phyloP scores from a whole-genome alignment of 148 eudicot genomes.

The Chenopodium berlandieri region DNA sequence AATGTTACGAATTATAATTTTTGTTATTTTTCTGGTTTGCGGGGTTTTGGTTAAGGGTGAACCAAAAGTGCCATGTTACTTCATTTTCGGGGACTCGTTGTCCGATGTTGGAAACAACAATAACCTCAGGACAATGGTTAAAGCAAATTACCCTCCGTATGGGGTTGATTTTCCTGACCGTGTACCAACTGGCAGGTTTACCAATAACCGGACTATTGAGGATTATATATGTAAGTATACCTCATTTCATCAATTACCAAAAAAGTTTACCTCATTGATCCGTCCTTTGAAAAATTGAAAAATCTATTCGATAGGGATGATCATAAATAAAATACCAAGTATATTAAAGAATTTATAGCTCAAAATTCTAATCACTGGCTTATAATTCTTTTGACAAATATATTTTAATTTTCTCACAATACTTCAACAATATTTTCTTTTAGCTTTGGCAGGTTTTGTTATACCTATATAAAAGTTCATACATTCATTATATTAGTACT shows the following conservation, averaged over 20 bases:
- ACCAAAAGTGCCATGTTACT: slow-evolving; percentile 26
- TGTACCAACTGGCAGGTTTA: slow-evolving; percentile 15
- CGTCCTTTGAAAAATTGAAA: too few relatives aligned
- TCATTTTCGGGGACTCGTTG: slow-evolving; percentile 22
- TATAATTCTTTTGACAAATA: too few relatives aligned
- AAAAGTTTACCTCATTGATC: too few relatives aligned
- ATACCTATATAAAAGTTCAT: too few relatives aligned
- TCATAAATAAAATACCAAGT: too few relatives aligned
- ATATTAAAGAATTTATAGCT: too few relatives aligned
- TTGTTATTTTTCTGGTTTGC: not conserved
- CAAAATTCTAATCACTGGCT: too few relatives aligned
- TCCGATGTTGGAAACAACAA: slow-evolving; percentile 18
- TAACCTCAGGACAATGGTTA: not conserved
- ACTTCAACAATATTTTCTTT: too few relatives aligned
- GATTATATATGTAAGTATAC: slow-evolving; percentile 1
- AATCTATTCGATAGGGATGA: too few relatives aligned
- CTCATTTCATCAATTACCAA: not conserved
- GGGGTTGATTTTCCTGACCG: slow-evolving; percentile 23
- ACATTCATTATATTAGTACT: too few relatives aligned
- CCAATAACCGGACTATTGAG: slow-evolving; percentile 4
- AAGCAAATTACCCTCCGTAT: slow-evolving; percentile 15
- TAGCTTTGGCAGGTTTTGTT: too few relatives aligned
- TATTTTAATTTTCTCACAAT: too few relatives aligned
- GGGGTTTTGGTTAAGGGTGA: not conserved
- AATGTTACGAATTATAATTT: slow-evolving; percentile 4